Evolutionary conservation across 2,329 filamentous ascomycete genomes (phyloP).

Genomic region (Gliomastix tumulicola): DNA sequence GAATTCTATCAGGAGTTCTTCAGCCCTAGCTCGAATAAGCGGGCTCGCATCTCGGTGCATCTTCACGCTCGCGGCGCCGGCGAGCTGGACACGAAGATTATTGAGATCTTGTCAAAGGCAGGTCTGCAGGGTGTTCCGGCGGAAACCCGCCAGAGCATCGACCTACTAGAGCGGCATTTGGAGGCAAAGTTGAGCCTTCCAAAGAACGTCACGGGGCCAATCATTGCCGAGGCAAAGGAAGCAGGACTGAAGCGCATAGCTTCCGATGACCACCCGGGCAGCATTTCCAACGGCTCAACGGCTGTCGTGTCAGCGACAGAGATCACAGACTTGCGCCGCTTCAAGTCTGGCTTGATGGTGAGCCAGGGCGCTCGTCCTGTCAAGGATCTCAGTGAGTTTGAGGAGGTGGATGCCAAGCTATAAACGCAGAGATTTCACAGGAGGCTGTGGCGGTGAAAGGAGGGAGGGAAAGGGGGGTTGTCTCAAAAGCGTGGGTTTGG

Average conservation of each 20-base stretch:
- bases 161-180: slow-evolving; percentile 43
- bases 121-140: slow-evolving; percentile 23
- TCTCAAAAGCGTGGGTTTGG: too few species aligned
- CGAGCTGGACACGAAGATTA: slow-evolving; percentile 37
- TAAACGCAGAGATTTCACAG: too few species aligned
- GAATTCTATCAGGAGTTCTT: slow-evolving; percentile 75
- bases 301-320: slow-evolving; percentile 30
- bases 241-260: slow-evolving; percentile 29
- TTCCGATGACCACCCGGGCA: slow-evolving; percentile 19
- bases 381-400: slow-evolving; percentile 73
- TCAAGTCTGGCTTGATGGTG: slow-evolving; percentile 68
- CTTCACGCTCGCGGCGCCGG: slow-evolving; percentile 63
- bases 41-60: slow-evolving; percentile 82
- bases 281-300: slow-evolving; percentile 39
- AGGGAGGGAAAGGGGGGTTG: background rate
- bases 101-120: slow-evolving; percentile 27
- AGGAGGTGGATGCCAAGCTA: slow-evolving; percentile 79
- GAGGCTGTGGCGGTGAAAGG: too few species aligned
- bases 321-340: slow-evolving; percentile 73
- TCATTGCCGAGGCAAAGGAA: slow-evolving; percentile 37
- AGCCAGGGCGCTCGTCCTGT: slow-evolving; percentile 68
- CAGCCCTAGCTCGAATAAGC: slow-evolving; percentile 60
- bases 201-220: slow-evolving; percentile 3
- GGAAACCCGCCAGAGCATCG: slow-evolving; percentile 41
- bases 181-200: slow-evolving; percentile 39